Evolutionary conservation across 495 filamentous ascomycete species (phyloP).

Genomic region (Penicillium herquei): DNA sequence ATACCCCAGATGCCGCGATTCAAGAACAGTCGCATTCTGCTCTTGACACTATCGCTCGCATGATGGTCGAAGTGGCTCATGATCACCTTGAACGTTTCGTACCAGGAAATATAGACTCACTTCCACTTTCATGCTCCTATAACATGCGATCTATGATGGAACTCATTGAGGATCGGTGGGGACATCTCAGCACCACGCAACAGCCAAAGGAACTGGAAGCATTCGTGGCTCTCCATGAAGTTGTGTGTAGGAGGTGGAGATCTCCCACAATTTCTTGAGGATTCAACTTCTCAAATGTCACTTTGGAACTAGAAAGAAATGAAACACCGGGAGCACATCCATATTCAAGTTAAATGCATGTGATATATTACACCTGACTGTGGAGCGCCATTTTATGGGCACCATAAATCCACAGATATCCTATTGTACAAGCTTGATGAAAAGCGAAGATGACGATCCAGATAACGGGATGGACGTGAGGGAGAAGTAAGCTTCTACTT

Average conservation of each 20-base stretch:
- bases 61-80: conserved; percentile 4
- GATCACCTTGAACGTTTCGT: conserved; percentile 1
- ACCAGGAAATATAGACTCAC: background rate
- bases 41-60: conserved; percentile 3
- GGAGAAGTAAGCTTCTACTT: background rate
- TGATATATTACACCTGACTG: too few species aligned
- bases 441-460: background rate
- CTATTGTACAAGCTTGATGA: background rate
- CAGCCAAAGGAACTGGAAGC: background rate
- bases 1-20: background rate
- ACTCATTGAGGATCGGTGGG: background rate
- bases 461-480: too few species aligned
- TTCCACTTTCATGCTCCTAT: conserved; percentile 2
- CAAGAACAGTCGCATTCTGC: background rate
- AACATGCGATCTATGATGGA: conserved; percentile 9
- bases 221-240: conserved; percentile 2
- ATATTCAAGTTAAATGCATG: too few species aligned
- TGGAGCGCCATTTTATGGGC: too few species aligned
- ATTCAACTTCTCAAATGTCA: too few species aligned
- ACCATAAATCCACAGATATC: background rate
- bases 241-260: background rate
- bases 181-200: background rate
- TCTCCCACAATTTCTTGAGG: background rate
- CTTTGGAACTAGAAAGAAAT: too few species aligned
- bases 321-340: too few species aligned